Conservation (phyloP, 352 stramenopile genomes). For the Thraustochytrium striatum region DNA sequence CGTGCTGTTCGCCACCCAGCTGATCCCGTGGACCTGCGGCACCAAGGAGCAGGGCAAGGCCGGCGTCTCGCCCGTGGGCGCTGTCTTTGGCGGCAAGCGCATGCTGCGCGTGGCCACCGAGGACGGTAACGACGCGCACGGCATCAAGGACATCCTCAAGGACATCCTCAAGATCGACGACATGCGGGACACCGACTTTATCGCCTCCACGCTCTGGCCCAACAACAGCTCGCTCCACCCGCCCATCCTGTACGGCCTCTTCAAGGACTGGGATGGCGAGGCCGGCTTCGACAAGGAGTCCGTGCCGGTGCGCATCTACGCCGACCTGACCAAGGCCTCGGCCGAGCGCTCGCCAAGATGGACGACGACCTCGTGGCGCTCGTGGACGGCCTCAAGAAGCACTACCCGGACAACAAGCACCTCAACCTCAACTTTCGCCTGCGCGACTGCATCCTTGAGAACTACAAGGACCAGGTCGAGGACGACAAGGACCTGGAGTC, state of each 20-base stretch:
- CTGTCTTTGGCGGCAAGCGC: constrained; percentile 46
- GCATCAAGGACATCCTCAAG: constrained; percentile 39
- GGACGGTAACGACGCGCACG: constrained; percentile 36
- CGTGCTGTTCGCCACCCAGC: constrained; percentile 45
- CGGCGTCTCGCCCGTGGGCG: too few relatives aligned
- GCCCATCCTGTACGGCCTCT: constrained; percentile 48
- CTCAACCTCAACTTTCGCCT: constrained; percentile 36
- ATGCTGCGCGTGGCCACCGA: constrained; percentile 46
- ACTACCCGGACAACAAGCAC: constrained; percentile 46
- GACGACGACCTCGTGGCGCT: constrained; percentile 31
- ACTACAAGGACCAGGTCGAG: constrained; percentile 43
- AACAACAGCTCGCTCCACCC: constrained; percentile 48
- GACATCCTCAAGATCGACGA: constrained; percentile 46
- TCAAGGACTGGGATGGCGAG: constrained; percentile 51
- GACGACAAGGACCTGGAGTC: neutral
- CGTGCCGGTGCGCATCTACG: constrained; percentile 39
- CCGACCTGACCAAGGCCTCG: constrained; percentile 19
- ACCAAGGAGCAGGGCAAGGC: constrained; percentile 38
- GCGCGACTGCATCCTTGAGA: constrained; percentile 41
- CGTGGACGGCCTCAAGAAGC: constrained; percentile 23
- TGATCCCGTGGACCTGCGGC: constrained; percentile 46
- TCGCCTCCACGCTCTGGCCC: constrained; percentile 45
- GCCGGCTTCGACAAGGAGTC: constrained; percentile 30
- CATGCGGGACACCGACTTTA: constrained; percentile 42
- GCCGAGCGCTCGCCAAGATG: constrained; percentile 27